Evolutionary conservation across 768 basidiomycete species (phyloP), one percentile per base, ranked within the genome.

Genomic region (Psilocybe subaeruginosa): DNA sequence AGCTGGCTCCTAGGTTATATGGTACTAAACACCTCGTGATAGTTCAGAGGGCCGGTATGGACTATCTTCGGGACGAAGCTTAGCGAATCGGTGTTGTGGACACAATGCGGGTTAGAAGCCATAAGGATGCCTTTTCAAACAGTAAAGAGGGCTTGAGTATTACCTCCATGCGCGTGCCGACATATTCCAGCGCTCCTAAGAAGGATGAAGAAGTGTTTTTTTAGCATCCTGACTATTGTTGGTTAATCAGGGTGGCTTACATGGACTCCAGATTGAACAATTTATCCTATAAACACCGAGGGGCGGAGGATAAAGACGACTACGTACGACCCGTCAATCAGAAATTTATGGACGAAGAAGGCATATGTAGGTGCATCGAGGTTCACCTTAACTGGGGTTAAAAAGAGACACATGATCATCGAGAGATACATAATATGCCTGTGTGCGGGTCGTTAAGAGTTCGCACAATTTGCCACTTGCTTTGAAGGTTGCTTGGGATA

Each of bases 61-160:
- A 64, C 29, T 35, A 67, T 62, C 59, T 54, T 67, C 66, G 66
- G 66, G 56, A 55, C 63, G 60, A 64, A 49, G 54, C 47, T 56
- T 56, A 17, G 55, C 52, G 54, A 56, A 37, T 5, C 51, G 51
- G 33, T 19, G 30, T 37, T 19, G 33, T 53, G 51, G 51, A n/a
- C 51, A 17, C 51, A 53, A 35, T 64, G 35, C 23, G 37, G 48
- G 29, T n/a, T 29, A 37, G 58, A 46, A 47, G 12, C 11, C 54
- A 39, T 8, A 50, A n/a, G 37, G 57, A 30, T 12, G 19, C 53
- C 4, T 30, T 51, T 31, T 27, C 35, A 12, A 35, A 31, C 30
- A 31, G 52, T 33, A 53, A 39, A 16, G 29, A 43, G 35, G 16
- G 16, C 30, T 52, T 29, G 54, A 30, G 46, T 6, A 43, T 43